Percentiles rank a stretch among this genome's conserved stretches.
Conservation (phyloP, 495 filamentous ascomycete genomes). For the Viridothelium virens region DNA sequence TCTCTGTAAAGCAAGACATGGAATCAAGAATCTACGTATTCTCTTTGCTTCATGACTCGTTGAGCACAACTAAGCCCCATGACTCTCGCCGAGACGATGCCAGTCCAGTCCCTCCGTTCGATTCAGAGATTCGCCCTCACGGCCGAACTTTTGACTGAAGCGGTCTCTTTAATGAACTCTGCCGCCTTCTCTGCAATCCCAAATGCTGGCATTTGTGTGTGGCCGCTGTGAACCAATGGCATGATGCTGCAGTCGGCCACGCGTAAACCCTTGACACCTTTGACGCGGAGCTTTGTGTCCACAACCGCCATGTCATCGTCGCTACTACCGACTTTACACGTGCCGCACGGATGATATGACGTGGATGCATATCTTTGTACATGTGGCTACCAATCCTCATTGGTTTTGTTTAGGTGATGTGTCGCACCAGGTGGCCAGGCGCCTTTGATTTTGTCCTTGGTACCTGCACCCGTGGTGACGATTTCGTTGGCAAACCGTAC, state of each 20-base stretch:
- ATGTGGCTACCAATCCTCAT: constrained; percentile 44
- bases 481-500: constrained; percentile 49
- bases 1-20: not conserved
- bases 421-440: constrained; percentile 43
- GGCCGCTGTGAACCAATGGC: constrained; percentile 51
- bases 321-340: constrained; percentile 47
- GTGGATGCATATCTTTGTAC: constrained; percentile 47
- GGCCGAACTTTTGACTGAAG: not conserved
- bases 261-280: constrained; percentile 45
- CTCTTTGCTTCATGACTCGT: not conserved
- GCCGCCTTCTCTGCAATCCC: constrained; percentile 54
- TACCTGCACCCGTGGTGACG: constrained; percentile 45
- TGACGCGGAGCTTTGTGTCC: constrained; percentile 46
- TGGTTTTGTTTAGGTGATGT: constrained; percentile 42
- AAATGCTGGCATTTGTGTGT: constrained; percentile 53
- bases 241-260: constrained; percentile 53
- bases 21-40: not conserved
- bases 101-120: not conserved
- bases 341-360: constrained; percentile 48
- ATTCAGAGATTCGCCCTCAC: constrained; percentile 1
- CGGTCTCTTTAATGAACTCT: constrained; percentile 37
- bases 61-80: not conserved
- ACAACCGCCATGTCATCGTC: constrained; percentile 47
- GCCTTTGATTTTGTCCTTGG: constrained; percentile 49
- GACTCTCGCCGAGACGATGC: not conserved